Evolutionary conservation across 495 filamentous ascomycete species (phyloP), one percentile per base, ranked within the genome.

Genomic region (Halenospora varia): DNA sequence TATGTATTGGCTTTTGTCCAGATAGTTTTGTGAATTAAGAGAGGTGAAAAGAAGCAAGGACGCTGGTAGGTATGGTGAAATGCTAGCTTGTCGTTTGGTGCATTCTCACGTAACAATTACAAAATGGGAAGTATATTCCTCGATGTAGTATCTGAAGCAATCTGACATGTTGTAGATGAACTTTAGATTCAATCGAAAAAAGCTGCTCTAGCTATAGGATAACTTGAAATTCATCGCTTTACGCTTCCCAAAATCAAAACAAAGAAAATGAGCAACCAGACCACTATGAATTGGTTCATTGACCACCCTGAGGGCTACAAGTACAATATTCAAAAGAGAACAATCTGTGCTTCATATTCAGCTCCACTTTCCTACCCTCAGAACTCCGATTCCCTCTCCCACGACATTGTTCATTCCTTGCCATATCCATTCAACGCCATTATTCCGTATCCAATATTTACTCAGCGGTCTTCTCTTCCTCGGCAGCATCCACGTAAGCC

Each of bases 401-500:
- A 3, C 40, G 29, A n/a, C 51, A n/a, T 2, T 15, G 44, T 24
- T 22, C 39, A 10, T 23, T 25, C 51, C 39, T 10, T 45, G 22
- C 39, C 40, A 13, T 35, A 20, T 15, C 11, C 18, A 40, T 45
- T 17, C 18, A 55, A 48, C 53, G 41, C 53, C 53, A 4, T 17
- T 18, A 44, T 55, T 46, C 22, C 39, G 2, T 2, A 8, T 24
- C 47, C 13, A 40, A 17, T 4, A 35, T 56, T 48, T 57, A 59
- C 26, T 60, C 42, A 13, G 58, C 50, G 50, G 46, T 22, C 35
- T 62, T 62, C 56, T 66, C 57, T 3, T 48, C 48, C 42, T 41
- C 48, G 17, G 60, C 53, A 6, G 46, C 55, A 18, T 57, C 63
- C 39, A 57, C 58, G 25, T 66, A 66, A n/a, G 54, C 40, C 8